Conservation (phyloP, 2,329 filamentous ascomycete species). For the Teratosphaeria epicoccoides region DNA sequence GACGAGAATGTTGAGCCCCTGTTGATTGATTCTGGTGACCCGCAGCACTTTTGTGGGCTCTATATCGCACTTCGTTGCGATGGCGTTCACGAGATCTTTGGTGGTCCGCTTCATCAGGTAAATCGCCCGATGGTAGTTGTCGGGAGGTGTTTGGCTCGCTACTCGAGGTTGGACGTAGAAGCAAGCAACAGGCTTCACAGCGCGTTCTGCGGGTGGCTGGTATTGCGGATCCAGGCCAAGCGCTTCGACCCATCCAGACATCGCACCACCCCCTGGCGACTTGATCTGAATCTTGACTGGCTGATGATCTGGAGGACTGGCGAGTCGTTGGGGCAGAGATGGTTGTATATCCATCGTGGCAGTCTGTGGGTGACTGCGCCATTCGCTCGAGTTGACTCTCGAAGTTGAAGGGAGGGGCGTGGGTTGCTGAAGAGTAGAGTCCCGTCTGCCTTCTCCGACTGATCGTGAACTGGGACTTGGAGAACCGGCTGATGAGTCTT, state of each 20-base stretch:
- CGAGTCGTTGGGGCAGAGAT: slow-evolving; percentile 29
- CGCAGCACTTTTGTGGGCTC: slow-evolving; percentile 61
- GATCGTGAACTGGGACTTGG: slow-evolving; percentile 40
- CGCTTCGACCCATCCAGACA: slow-evolving; percentile 81
- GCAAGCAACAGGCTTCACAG: slow-evolving; percentile 69
- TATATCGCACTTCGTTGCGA: slow-evolving; percentile 71
- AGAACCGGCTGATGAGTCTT: slow-evolving; percentile 43
- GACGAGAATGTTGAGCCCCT: slow-evolving; percentile 71
- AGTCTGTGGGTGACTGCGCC: slow-evolving; percentile 43
- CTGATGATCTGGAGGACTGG: slow-evolving; percentile 38
- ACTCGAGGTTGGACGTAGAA: slow-evolving; percentile 64
- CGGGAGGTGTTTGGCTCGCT: slow-evolving; percentile 37
- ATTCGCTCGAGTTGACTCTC: slow-evolving; percentile 37
- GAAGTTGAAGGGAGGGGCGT: slow-evolving; percentile 34
- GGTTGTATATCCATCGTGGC: slow-evolving; percentile 39
- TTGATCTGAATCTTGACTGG: slow-evolving; percentile 46
- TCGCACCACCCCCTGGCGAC: slow-evolving; percentile 51
- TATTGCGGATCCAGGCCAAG: slow-evolving; percentile 82
- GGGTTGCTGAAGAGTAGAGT: slow-evolving; percentile 35
- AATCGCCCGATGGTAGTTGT: slow-evolving; percentile 68
- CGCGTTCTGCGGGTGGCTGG: slow-evolving; percentile 62
- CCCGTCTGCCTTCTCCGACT: slow-evolving; percentile 28
- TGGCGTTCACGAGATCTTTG: slow-evolving; percentile 59
- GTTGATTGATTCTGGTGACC: slow-evolving; percentile 60
- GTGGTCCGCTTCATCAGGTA: slow-evolving; percentile 72